These are phyloP conservation scores for Pseudocercospora eumusae DNA, from an alignment of 2,329 filamentous ascomycete species.

Conservation along the genomic window DNA sequence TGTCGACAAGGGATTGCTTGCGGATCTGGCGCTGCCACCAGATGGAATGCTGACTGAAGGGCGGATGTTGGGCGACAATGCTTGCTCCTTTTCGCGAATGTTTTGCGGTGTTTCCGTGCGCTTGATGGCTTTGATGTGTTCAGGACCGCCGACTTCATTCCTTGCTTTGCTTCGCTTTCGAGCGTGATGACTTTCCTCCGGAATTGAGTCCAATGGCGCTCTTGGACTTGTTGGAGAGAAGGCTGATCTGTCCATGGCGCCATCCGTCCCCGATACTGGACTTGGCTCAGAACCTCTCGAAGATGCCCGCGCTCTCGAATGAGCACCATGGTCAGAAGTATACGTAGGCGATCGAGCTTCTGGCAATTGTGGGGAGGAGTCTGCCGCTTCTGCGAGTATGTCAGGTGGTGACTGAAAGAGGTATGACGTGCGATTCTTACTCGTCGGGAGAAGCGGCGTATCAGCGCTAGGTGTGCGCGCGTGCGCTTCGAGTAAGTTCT, in stretches of 20 bases:
- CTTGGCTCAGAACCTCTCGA: conserved; percentile 13
- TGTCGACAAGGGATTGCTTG: conserved; percentile 39
- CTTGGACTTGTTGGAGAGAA: conserved; percentile 33
- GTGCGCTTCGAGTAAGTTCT: conserved; percentile 14
- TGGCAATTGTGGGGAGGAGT: conserved; percentile 1
- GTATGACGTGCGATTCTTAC: conserved; percentile 50
- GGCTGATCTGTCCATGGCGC: conserved; percentile 15
- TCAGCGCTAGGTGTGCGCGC: conserved; percentile 31
- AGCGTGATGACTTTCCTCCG: conserved; percentile 43
- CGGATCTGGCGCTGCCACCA: conserved; percentile 17
- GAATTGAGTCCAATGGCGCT: conserved; percentile 43
- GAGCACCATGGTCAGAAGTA: neutral
- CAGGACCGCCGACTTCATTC: conserved; percentile 47
- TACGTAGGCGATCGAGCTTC: conserved; percentile 19
- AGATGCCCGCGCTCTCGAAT: conserved; percentile 10
- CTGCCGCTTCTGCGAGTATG: conserved; percentile 20
- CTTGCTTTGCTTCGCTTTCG: conserved; percentile 46
- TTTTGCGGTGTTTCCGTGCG: conserved; percentile 47
- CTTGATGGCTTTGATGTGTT: conserved; percentile 46
- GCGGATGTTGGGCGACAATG: conserved; percentile 23
- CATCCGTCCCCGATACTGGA: conserved; percentile 5
- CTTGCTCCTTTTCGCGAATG: conserved; percentile 40
- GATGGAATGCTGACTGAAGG: conserved; percentile 18
- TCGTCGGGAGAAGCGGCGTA: conserved; percentile 46
- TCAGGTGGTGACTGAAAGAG: conserved; percentile 49